A percentile compares a stretch with the other conserved stretches of the same genome.
These are phyloP conservation scores for Amaranthus tricolor DNA, from an alignment of 179 eudicot species.

Conservation along the genomic window DNA sequence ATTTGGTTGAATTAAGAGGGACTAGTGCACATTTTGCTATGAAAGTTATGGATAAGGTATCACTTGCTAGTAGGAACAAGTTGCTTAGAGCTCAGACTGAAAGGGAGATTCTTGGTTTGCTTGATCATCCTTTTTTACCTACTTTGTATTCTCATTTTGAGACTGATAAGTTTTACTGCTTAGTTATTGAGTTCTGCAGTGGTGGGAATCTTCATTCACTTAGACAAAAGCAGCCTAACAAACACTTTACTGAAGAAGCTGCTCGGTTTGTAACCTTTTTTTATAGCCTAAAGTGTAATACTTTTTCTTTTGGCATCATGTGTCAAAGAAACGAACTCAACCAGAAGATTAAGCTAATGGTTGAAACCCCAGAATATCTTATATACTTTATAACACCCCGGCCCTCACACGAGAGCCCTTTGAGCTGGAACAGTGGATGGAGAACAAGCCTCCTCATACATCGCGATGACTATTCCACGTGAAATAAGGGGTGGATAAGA, in stretches of 20 bases:
- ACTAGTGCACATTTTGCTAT: constrained; percentile 60
- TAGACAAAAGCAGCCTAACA: constrained; percentile 63
- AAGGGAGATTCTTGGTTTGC: constrained; percentile 69
- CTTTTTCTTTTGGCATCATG: not conserved
- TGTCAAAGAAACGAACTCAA: not conserved
- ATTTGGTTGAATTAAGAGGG: constrained; percentile 62
- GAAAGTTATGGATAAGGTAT: constrained; percentile 76
- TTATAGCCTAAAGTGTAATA: no score
- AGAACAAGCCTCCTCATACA: no score
- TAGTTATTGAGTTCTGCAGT: constrained; percentile 73
- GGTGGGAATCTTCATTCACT: constrained; percentile 77
- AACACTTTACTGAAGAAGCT: constrained; percentile 68
- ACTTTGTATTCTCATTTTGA: constrained; percentile 64
- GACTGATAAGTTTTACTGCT: constrained; percentile 66
- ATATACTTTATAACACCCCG: no score
- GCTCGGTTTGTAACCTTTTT: constrained; percentile 40
- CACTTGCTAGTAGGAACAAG: constrained; percentile 69
- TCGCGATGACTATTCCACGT: no score
- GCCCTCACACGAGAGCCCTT: no score
- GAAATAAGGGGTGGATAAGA: no score
- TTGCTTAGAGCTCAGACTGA: constrained; percentile 69
- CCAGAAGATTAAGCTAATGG: no score
- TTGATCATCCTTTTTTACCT: constrained; percentile 77
- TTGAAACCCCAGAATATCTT: no score
- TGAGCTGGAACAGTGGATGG: no score